Percentiles rank a stretch among this genome's conserved stretches.
These are phyloP conservation scores for Euclidium syriacum DNA, from an alignment of 345 rosid species.

Conservation along the genomic window DNA sequence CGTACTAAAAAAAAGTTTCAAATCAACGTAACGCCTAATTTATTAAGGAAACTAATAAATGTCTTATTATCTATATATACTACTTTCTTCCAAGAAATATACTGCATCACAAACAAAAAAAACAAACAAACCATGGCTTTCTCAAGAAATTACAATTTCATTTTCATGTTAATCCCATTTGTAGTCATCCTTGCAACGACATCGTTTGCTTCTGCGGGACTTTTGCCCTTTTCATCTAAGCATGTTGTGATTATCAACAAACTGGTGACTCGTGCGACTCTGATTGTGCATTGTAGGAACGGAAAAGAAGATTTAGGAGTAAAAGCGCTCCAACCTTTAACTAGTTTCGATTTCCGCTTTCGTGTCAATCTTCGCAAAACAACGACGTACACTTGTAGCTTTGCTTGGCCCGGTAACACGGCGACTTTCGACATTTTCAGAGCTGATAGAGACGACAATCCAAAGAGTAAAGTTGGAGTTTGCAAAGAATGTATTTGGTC, in stretches of 20 bases:
- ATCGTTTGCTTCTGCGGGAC: background rate
- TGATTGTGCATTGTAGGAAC: slow-evolving; percentile 1
- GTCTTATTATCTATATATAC: background rate
- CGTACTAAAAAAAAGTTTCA: too few relatives aligned
- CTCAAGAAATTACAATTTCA: background rate
- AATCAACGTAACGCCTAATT: too few relatives aligned
- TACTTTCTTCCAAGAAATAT: background rate
- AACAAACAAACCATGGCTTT: background rate
- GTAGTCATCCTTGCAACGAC: background rate
- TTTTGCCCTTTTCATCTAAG: background rate
- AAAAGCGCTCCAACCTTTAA: background rate
- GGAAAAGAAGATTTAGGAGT: background rate
- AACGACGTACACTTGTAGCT: slow-evolving; percentile 1
- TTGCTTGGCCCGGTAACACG: background rate
- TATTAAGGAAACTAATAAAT: too few relatives aligned
- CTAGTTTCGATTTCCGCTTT: slow-evolving; percentile 4
- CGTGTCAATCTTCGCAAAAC: slow-evolving; percentile 8
- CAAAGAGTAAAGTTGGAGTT: background rate
- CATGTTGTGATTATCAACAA: slow-evolving; percentile 3
- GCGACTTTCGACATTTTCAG: slow-evolving; percentile 1
- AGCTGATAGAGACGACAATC: slow-evolving; percentile 7
- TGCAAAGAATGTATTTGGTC: slow-evolving; percentile 10
- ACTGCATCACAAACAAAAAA: background rate
- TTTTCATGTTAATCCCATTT: background rate
- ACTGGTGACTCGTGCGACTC: background rate